phyloP scores from a whole-genome alignment of 345 rosid genomes.

The Corymbia maculata region DNA sequence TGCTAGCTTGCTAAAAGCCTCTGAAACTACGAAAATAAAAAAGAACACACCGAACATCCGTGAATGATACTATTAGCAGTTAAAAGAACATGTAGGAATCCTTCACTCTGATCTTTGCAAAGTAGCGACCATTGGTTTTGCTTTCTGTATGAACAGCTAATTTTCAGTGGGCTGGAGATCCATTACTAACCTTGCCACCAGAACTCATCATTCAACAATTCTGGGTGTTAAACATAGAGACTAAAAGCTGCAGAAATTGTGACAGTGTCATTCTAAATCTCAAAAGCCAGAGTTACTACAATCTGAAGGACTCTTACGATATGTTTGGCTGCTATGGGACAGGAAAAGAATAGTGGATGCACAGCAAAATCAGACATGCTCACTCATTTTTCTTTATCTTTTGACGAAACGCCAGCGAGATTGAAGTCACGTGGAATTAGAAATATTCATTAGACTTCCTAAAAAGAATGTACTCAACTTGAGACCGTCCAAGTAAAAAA shows the following conservation, averaged over 20 bases:
- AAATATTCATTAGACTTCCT: too few relatives aligned
- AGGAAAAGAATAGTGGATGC: too few relatives aligned
- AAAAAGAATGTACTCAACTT: slow-evolving; percentile 33
- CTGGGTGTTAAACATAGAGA: background rate
- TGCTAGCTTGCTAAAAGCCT: too few relatives aligned
- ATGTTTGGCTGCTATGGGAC: too few relatives aligned
- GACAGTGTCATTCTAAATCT: background rate
- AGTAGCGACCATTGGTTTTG: background rate
- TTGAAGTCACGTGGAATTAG: too few relatives aligned
- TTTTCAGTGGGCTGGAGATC: background rate
- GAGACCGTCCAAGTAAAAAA: slow-evolving; percentile 85
- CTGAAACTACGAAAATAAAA: too few relatives aligned
- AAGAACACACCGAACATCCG: background rate
- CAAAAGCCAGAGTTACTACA: background rate
- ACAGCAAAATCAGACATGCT: too few relatives aligned
- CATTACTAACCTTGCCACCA: background rate
- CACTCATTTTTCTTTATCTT: too few relatives aligned
- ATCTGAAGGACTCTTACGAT: too few relatives aligned
- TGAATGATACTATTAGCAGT: background rate
- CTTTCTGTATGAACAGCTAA: background rate
- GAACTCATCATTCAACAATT: background rate
- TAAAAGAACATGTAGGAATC: background rate
- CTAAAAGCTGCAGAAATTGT: background rate
- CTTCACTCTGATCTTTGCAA: background rate
- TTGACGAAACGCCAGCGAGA: too few relatives aligned